Percentiles rank a stretch among this genome's conserved stretches.
Conservation (phyloP, 345 rosid genomes). For the Laguncularia racemosa region DNA sequence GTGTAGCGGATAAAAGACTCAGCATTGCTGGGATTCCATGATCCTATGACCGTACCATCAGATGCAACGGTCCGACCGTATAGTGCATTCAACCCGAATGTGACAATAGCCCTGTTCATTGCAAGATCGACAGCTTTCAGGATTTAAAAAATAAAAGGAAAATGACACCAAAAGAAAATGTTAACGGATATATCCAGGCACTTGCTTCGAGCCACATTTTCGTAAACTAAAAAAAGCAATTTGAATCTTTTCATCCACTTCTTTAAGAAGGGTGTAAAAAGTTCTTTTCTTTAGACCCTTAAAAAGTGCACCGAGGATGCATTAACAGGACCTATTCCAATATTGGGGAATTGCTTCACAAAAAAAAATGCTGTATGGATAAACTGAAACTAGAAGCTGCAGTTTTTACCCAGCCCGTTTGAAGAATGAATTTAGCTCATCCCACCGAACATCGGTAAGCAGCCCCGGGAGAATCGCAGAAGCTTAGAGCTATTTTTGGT, state of each 20-base stretch:
- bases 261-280: too few relatives aligned
- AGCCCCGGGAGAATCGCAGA: slow-evolving; percentile 56
- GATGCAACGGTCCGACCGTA: slow-evolving; percentile 20
- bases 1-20: slow-evolving; percentile 31
- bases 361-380: not conserved
- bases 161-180: too few relatives aligned
- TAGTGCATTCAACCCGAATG: slow-evolving; percentile 41
- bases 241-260: too few relatives aligned
- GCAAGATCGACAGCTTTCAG: too few relatives aligned
- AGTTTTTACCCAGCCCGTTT: slow-evolving; percentile 37
- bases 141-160: not conserved
- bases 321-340: too few relatives aligned
- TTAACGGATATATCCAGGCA: too few relatives aligned
- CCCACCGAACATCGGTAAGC: slow-evolving; percentile 68
- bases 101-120: slow-evolving; percentile 24
- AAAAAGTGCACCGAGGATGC: too few relatives aligned
- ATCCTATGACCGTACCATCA: slow-evolving; percentile 22
- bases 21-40: slow-evolving; percentile 42
- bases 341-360: too few relatives aligned
- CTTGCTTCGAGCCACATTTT: too few relatives aligned
- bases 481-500: slow-evolving; percentile 31
- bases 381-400: not conserved
- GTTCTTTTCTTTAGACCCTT: too few relatives aligned
- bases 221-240: too few relatives aligned
- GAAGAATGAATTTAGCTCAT: slow-evolving; percentile 47